phyloP scores from a whole-genome alignment of 2,329 filamentous ascomycete species.

The Colletotrichum salicis region DNA sequence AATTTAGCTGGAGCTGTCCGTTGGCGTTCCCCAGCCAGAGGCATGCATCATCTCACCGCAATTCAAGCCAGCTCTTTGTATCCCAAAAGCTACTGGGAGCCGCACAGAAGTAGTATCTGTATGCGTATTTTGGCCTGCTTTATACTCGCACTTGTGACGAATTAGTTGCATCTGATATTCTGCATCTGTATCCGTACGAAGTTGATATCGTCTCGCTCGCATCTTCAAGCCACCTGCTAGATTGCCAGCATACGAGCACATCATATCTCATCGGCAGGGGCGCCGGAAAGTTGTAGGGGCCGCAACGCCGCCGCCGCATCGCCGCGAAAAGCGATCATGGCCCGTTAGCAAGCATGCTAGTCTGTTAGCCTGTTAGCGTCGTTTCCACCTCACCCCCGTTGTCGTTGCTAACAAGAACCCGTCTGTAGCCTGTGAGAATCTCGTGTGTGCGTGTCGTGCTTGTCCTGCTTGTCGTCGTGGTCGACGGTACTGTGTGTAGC shows the following conservation, averaged over 20 bases:
- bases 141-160: not conserved
- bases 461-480: not conserved
- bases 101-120: not conserved
- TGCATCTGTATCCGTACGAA: not conserved
- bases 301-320: slow-evolving; percentile 22
- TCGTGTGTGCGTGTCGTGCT: slow-evolving; percentile 20
- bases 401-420: slow-evolving; percentile 15
- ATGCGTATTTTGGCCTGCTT: not conserved
- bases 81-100: not conserved
- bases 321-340: slow-evolving; percentile 28
- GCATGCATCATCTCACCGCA: not conserved
- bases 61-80: not conserved
- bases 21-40: not conserved
- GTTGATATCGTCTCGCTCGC: slow-evolving; percentile 7
- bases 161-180: not conserved
- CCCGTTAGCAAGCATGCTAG: slow-evolving; percentile 23
- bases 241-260: slow-evolving; percentile 14
- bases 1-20: not conserved
- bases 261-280: slow-evolving; percentile 30
- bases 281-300: slow-evolving; percentile 30
- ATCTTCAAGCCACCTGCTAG: not conserved
- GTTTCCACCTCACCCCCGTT: slow-evolving; percentile 25
- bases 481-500: not conserved
- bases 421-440: slow-evolving; percentile 32
- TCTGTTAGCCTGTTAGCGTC: slow-evolving; percentile 24